Evolutionary conservation across 139 green algal genomes (phyloP), one percentile per base, ranked within the genome.

Genomic region (Pleodorina starrii): DNA sequence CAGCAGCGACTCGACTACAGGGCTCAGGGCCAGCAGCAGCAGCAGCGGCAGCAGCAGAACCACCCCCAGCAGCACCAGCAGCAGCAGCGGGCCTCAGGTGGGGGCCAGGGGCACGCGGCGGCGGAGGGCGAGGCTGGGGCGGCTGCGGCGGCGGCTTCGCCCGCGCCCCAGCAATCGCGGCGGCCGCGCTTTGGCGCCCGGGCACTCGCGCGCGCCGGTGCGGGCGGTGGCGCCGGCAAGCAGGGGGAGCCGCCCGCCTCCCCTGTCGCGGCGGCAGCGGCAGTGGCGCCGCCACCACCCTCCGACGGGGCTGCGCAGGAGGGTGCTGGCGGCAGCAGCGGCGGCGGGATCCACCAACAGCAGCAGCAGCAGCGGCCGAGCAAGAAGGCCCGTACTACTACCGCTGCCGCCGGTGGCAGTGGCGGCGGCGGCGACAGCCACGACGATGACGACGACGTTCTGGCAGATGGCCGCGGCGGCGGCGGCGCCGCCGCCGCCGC

Each of bases 121-220:
- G n/a, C n/a, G n/a, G n/a, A n/a, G n/a, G n/a, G n/a, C n/a, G n/a
- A n/a, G n/a, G n/a, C n/a, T n/a, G n/a, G n/a, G 25, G 25, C 42
- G 7, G 59, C 29, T 21, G 46, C 46, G 48, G 46, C 23, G 60
- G 42, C 19, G 40, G 40, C 25, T 19, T 9, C 21, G 27, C 9
- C 9, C 35, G 40, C 21, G 51, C 2, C 44, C 25, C 5, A 23
- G 35, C 12, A 19, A 16, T 46, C 32, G 25, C 43, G 46, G n/a
- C 77, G 77, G 19, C 77, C 35, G 16, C 77, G 77, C 7, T 85
- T 85, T 21, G 77, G 77, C 19, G 77, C 77, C 51, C 51, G 77
- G 32, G 77, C 77, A 21, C 38, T 72, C 21, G 51, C 77, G 54
- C 77, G 77, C 5, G 35, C 2, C 5, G 54, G 35, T 16, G 36